These are phyloP conservation scores for Melaleuca quinquenervia DNA, from an alignment of 345 rosid genomes.

Conservation along the genomic window DNA sequence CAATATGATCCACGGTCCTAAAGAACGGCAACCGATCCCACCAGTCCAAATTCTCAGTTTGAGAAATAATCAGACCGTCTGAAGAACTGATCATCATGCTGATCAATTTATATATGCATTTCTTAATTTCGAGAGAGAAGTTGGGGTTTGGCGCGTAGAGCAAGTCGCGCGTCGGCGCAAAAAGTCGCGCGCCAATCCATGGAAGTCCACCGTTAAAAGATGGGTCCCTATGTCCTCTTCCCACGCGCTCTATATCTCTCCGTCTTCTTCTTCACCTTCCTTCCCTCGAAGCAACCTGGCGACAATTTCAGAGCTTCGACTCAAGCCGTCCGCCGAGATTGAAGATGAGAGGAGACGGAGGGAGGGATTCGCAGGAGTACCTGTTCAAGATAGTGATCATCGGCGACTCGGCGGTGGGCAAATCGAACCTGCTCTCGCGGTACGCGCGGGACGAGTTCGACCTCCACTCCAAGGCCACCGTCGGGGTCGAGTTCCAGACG, in stretches of 20 bases:
- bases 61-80: too few relatives aligned
- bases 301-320: background rate
- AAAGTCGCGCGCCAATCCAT: background rate
- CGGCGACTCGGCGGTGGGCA: constrained; percentile 34
- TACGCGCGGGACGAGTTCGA: constrained; percentile 27
- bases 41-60: too few relatives aligned
- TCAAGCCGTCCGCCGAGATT: background rate
- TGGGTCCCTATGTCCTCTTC: background rate
- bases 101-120: too few relatives aligned
- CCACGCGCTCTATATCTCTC: background rate
- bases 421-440: constrained; percentile 25
- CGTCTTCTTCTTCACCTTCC: background rate
- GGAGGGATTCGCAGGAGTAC: background rate
- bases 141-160: background rate
- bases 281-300: background rate
- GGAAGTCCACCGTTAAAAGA: background rate
- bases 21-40: too few relatives aligned
- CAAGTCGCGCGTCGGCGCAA: background rate
- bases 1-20: too few relatives aligned
- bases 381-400: constrained; percentile 24
- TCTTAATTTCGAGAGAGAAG: background rate
- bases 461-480: constrained; percentile 26
- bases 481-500: constrained; percentile 32
- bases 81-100: too few relatives aligned
- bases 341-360: background rate